phyloP scores from a whole-genome alignment of 2,329 filamentous ascomycete genomes.

The Scytalidium lignicola region DNA sequence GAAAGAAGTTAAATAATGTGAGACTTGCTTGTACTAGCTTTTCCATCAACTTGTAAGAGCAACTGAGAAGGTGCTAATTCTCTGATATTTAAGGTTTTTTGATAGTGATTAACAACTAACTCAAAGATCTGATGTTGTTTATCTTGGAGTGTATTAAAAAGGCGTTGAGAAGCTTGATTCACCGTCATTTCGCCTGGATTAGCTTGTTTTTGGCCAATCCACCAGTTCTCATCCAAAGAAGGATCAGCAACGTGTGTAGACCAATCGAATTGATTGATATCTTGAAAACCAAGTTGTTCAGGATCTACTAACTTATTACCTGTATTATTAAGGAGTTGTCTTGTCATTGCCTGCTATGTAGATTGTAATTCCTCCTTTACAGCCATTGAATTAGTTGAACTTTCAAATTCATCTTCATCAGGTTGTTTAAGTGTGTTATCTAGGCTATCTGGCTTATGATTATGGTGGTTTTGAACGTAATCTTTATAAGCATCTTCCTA shows the following conservation, averaged over 20 bases:
- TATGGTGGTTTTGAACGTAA: no score
- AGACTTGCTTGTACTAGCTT: constrained; percentile 5
- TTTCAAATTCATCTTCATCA: no score
- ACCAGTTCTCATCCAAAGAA: neutral
- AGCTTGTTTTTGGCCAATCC: constrained; percentile 4
- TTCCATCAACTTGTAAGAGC: constrained; percentile 6
- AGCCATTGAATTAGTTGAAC: no score
- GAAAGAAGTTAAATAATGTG: constrained; percentile 3
- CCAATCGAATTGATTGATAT: constrained; percentile 6
- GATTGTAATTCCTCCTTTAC: no score
- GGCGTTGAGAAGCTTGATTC: constrained; percentile 1
- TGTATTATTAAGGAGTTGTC: no score
- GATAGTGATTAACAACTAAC: constrained; percentile 3
- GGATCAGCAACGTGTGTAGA: constrained; percentile 2
- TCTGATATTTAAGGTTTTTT: neutral
- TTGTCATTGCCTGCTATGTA: no score
- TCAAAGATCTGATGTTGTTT: constrained; percentile 8
- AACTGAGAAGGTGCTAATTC: constrained; percentile 5
- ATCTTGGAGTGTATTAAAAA: neutral
- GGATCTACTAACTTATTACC: no score
- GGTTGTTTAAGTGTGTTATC: no score
- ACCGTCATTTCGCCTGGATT: constrained; percentile 1
- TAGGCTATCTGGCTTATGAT: no score
- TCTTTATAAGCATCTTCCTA: no score
- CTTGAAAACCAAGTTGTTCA: neutral